A percentile compares a stretch with the other conserved stretches of the same genome.
phyloP scores from a whole-genome alignment of 495 filamentous ascomycete genomes.

The Xylaria sp. region DNA sequence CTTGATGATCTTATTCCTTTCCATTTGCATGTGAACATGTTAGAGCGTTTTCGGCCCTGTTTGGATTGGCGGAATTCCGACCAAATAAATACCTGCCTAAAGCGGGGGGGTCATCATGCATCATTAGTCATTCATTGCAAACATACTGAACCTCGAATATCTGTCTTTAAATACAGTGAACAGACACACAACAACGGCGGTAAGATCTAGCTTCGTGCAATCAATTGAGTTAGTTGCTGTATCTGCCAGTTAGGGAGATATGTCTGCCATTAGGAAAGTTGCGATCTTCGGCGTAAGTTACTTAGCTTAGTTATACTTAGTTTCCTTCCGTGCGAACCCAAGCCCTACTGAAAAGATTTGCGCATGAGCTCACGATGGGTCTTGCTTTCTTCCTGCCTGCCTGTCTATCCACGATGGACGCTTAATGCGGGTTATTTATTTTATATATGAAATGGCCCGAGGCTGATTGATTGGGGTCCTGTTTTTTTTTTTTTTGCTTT shows the following conservation, averaged over 20 bases:
- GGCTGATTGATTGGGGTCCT: background rate
- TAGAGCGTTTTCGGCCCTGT: background rate
- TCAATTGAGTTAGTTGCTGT: background rate
- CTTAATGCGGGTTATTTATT: no score
- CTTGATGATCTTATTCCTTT: constrained; percentile 9
- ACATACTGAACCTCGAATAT: background rate
- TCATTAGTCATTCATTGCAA: constrained; percentile 2
- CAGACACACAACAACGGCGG: background rate
- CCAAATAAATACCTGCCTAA: background rate
- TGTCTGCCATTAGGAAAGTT: constrained; percentile 44
- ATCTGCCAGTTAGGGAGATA: constrained; percentile 35
- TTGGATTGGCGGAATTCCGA: constrained; percentile 18
- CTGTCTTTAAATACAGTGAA: background rate
- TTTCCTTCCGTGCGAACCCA: background rate
- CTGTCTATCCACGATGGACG: no score
- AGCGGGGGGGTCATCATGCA: constrained; percentile 3
- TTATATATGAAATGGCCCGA: background rate
- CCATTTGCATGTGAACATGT: background rate
- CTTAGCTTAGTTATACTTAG: no score
- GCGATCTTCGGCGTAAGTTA: constrained; percentile 50
- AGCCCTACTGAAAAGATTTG: background rate
- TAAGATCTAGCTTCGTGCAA: background rate
- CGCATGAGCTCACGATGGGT: no score
- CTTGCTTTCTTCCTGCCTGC: no score
- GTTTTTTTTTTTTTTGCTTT: background rate